Percentiles rank a stretch among this genome's conserved stretches.
phyloP scores from a whole-genome alignment of 225 moss, liverwort and hornwort genomes.

The Thuidium tamariscinum region DNA sequence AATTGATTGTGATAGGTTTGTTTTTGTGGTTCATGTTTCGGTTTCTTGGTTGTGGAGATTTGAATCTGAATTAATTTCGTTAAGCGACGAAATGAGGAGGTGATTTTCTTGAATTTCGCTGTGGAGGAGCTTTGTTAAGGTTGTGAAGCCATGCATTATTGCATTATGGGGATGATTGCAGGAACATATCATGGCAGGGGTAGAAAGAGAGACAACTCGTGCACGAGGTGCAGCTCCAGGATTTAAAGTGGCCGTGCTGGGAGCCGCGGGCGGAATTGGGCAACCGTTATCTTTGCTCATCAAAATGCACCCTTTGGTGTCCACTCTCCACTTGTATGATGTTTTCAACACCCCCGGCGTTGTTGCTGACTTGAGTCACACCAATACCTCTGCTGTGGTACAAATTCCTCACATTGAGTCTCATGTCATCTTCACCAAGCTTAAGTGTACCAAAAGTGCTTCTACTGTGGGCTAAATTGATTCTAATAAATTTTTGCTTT shows the following conservation, averaged over 20 bases:
- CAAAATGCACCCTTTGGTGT: slow-evolving; percentile 83
- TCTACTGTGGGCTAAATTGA: neutral
- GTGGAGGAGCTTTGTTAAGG: neutral
- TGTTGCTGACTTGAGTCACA: slow-evolving; percentile 93
- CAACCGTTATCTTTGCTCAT: slow-evolving; percentile 79
- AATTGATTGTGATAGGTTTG: neutral
- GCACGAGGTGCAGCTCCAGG: slow-evolving; percentile 81
- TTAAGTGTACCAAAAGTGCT: neutral
- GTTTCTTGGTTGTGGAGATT: neutral
- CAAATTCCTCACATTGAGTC: neutral
- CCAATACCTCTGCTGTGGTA: slow-evolving; percentile 92
- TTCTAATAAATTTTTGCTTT: neutral
- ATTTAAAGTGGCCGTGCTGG: slow-evolving; percentile 84
- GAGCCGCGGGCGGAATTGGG: slow-evolving; percentile 96
- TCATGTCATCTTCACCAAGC: neutral
- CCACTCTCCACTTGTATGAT: slow-evolving; percentile 90
- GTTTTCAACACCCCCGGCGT: slow-evolving; percentile 99
- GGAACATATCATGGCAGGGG: slow-evolving; percentile 27
- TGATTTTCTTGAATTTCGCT: neutral
- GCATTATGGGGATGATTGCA: slow-evolving; percentile 7
- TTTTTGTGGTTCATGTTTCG: neutral
- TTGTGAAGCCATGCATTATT: neutral
- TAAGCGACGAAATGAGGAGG: neutral
- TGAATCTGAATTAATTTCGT: neutral
- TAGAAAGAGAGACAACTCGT: slow-evolving; percentile 65